Evolutionary conservation across 2,329 filamentous ascomycete species (phyloP).

Genomic region (Aspergillus unguis): DNA sequence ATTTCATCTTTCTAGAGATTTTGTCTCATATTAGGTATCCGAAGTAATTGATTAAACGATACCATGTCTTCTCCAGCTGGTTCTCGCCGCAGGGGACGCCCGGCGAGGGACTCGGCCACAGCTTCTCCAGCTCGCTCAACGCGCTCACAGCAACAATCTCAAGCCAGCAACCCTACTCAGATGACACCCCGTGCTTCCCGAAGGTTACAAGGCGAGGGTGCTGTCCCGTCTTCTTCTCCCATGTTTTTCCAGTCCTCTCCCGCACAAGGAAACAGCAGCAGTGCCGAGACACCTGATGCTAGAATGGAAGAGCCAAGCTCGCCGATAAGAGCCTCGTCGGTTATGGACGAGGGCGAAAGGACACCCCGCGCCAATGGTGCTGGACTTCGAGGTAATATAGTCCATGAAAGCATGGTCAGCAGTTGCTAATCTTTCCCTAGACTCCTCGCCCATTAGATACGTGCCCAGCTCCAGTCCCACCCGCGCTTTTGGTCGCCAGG

Average conservation of each 20-base stretch:
- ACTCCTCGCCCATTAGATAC: constrained; percentile 90
- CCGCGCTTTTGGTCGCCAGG: constrained; percentile 52
- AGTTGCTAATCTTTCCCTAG: constrained; percentile 45
- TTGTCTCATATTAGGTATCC: background rate
- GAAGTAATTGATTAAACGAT: constrained; percentile 8
- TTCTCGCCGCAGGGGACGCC: constrained; percentile 40
- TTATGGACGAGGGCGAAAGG: constrained; percentile 41
- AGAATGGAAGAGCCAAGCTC: constrained; percentile 48
- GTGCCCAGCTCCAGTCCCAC: constrained; percentile 84
- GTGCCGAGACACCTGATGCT: constrained; percentile 38
- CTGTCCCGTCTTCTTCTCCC: constrained; percentile 68
- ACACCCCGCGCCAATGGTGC: constrained; percentile 41
- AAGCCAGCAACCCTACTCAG: constrained; percentile 35
- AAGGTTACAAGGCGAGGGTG: constrained; percentile 37
- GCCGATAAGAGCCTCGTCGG: constrained; percentile 41
- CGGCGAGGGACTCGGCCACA: constrained; percentile 38
- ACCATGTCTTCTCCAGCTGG: constrained; percentile 46
- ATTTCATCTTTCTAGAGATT: background rate
- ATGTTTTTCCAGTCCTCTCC: constrained; percentile 71
- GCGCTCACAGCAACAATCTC: constrained; percentile 31
- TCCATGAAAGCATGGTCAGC: background rate
- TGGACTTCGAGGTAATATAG: constrained; percentile 38
- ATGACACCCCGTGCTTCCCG: constrained; percentile 48
- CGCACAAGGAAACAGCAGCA: constrained; percentile 42
- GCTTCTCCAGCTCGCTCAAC: constrained; percentile 37